Percentiles rank a stretch among this genome's conserved stretches.
Conservation (phyloP, 768 basidiomycete species). For the Cystofilobasidium bisporidii region DNA sequence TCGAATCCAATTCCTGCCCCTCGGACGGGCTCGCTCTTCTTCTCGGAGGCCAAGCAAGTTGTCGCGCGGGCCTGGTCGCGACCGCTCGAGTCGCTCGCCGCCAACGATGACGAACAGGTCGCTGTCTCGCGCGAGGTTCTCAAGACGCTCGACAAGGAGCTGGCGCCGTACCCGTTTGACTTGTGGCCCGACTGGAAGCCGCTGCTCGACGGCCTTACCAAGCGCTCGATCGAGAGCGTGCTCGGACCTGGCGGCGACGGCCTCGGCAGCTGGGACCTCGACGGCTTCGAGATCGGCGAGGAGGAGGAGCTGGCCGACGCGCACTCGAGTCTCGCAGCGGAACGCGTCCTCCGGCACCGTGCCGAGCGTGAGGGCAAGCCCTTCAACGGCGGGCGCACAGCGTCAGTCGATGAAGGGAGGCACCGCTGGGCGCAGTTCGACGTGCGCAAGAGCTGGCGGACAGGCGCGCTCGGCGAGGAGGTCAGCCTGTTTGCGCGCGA, state of each 20-base stretch:
- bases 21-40: constrained; percentile 16
- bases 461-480: constrained; percentile 19
- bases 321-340: constrained; percentile 9
- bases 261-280: constrained; percentile 17
- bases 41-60: constrained; percentile 12
- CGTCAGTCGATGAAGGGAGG: not conserved
- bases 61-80: constrained; percentile 8
- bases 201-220: constrained; percentile 5
- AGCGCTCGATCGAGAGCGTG: not conserved
- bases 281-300: constrained; percentile 24
- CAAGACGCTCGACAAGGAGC: constrained; percentile 19
- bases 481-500: constrained; percentile 20
- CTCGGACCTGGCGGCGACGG: not conserved
- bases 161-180: constrained; percentile 26
- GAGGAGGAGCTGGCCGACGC: constrained; percentile 4
- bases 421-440: constrained; percentile 18
- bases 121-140: constrained; percentile 6
- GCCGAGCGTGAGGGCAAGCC: constrained; percentile 8
- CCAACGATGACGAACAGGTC: too few species aligned
- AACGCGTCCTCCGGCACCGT: constrained; percentile 20
- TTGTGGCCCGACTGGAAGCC: constrained; percentile 1
- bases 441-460: constrained; percentile 24
- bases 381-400: not conserved
- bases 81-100: not conserved
- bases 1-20: not conserved